phyloP scores from a whole-genome alignment of 2,329 filamentous ascomycete species.

The Thyridium curvatum region DNA sequence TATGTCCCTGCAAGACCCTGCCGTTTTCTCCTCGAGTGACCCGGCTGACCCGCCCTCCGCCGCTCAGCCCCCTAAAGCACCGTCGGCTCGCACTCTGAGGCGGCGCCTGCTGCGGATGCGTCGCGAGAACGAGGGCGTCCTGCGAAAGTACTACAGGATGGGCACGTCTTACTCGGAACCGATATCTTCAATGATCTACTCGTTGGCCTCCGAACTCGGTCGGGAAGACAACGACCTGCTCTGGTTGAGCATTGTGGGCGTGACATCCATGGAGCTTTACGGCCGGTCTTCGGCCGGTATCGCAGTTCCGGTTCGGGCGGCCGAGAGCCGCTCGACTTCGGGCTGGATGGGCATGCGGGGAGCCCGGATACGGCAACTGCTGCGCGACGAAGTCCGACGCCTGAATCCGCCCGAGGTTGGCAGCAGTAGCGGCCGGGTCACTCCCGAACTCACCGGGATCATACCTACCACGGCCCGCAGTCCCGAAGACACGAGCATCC shows the following conservation, averaged over 20 bases:
- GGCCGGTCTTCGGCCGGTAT: constrained; percentile 79
- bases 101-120: constrained; percentile 69
- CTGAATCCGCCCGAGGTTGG: constrained; percentile 71
- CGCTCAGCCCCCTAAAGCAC: constrained; percentile 51
- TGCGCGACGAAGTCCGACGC: constrained; percentile 89
- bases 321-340: constrained; percentile 49
- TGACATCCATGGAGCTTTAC: constrained; percentile 89
- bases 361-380: constrained; percentile 74
- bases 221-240: constrained; percentile 94
- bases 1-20: constrained; percentile 44
- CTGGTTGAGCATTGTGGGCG: constrained; percentile 91
- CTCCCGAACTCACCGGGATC: constrained; percentile 66
- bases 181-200: constrained; percentile 90
- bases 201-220: constrained; percentile 86
- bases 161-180: constrained; percentile 93
- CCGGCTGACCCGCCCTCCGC: constrained; percentile 48
- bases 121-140: constrained; percentile 66
- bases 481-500: constrained; percentile 86
- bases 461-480: constrained; percentile 85
- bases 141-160: constrained; percentile 78
- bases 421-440: constrained; percentile 38
- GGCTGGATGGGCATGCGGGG: constrained; percentile 81
- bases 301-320: constrained; percentile 51
- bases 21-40: constrained; percentile 40
- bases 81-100: constrained; percentile 66